Base-by-base conservation (phyloP, 176 grass and related monocot species). In the Rhynchospora breviuscula region DNA sequence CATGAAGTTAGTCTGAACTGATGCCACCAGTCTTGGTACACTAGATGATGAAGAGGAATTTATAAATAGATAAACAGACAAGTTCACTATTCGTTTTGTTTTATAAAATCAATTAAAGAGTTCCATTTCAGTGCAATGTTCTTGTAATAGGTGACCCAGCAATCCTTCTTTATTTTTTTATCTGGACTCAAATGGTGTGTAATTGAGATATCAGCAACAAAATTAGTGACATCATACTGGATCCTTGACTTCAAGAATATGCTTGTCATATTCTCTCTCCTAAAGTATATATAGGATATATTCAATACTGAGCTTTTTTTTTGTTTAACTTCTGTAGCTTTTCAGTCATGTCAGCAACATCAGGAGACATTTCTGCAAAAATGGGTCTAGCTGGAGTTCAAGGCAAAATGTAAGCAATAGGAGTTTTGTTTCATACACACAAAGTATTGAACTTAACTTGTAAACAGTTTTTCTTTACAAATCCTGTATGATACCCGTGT, bases 311-410 rank as follows among this genome's bases (percentile, higher is more conserved):
- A 51, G n/a, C 46, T 2, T 2, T 40, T 40, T 53, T 14, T 54
- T 76, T 17, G 14, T 76, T 0, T 3, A 51, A 29, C 17, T 49
- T 73, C 14, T 76, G 48, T 53, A 76, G 72, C 5, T 0, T 54
- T 3, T 54, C 48, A 54, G 19, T 52, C 2, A 8, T 13, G 23
- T 76, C 72, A 14, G 21, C 48, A 31, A 26, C 22, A 54, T 17
- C 72, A 76, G 72, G 72, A 54, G 46, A 54, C 1, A 21, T 76
- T 76, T 56, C 48, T 76, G 46, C 72, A 76, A 54, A 54, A 54
- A 3, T 76, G 6, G 22, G 12, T 76, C 22, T 76, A 54, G 12
- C 5, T 1, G 2, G 12, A 76, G 72, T 12, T 76, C 72, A 76
- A 76, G 72, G 72, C 1, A 76, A 76, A 53, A 53, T 5, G 72